Evolutionary conservation across 768 basidiomycete genomes (phyloP).

Genomic region (Lyophyllum atratum): DNA sequence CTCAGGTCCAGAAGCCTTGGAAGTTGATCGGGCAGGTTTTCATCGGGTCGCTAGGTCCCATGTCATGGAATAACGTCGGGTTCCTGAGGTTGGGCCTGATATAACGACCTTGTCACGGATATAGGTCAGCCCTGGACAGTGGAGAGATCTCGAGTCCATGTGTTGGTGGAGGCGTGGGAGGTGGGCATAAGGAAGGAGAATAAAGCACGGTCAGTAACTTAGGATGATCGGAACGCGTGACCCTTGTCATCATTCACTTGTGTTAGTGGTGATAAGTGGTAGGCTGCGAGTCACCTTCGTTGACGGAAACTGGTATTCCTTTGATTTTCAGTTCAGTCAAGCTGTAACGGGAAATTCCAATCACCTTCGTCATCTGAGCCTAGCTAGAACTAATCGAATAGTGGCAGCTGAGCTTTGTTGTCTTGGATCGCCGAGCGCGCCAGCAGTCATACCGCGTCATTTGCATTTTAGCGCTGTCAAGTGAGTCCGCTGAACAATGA

Average conservation of each 20-base stretch:
- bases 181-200: neutral
- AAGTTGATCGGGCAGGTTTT: neutral
- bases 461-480: neutral
- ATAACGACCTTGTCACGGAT: neutral
- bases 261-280: no score
- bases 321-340: no score
- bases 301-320: no score
- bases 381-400: no score
- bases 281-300: no score
- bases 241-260: no score
- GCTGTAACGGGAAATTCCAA: no score
- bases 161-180: neutral
- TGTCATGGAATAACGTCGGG: neutral
- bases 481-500: neutral
- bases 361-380: no score
- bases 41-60: neutral
- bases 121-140: neutral
- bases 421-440: neutral
- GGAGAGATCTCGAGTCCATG: neutral
- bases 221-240: neutral
- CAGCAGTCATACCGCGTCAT: neutral
- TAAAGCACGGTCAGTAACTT: neutral
- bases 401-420: no score
- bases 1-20: neutral
- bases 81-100: neutral